Conservation (phyloP, 2,329 filamentous ascomycete genomes). For the Colletotrichum trifolii region DNA sequence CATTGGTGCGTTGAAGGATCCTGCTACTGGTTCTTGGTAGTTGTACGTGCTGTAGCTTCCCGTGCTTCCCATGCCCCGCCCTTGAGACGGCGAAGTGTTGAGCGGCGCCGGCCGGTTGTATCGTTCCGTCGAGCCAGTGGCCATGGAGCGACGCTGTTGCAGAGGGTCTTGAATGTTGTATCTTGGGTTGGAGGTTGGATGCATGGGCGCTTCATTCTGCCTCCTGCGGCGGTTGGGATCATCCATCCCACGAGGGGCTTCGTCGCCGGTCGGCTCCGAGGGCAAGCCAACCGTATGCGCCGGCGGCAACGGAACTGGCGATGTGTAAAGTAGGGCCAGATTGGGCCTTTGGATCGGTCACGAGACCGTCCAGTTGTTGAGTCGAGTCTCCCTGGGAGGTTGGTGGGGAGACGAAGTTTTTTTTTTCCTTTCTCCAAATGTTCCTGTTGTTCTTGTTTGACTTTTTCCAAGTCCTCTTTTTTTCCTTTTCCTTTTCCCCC, state of each 20-base stretch:
- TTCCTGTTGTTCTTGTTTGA: not conserved
- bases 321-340: slow-evolving; percentile 72
- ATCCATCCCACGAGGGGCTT: slow-evolving; percentile 77
- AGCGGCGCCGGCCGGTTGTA: slow-evolving; percentile 62
- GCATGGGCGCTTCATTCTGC: slow-evolving; percentile 78
- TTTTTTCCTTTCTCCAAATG: not conserved
- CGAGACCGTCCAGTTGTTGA: slow-evolving; percentile 40
- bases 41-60: slow-evolving; percentile 66
- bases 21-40: slow-evolving; percentile 65
- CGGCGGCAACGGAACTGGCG: slow-evolving; percentile 72
- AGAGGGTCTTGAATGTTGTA: slow-evolving; percentile 63
- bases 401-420: slow-evolving; percentile 8
- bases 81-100: slow-evolving; percentile 59
- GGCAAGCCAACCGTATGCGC: slow-evolving; percentile 72
- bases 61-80: slow-evolving; percentile 62
- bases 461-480: not conserved
- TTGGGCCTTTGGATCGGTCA: slow-evolving; percentile 57
- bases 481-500: not conserved
- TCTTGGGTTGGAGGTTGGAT: slow-evolving; percentile 67
- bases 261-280: slow-evolving; percentile 64
- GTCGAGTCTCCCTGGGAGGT: slow-evolving; percentile 6
- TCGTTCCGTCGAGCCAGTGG: slow-evolving; percentile 50
- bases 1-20: slow-evolving; percentile 68
- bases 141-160: slow-evolving; percentile 53
- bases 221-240: slow-evolving; percentile 78